phyloP scores from a whole-genome alignment of 2,329 filamentous ascomycete species.

The Penicillium hordei region DNA sequence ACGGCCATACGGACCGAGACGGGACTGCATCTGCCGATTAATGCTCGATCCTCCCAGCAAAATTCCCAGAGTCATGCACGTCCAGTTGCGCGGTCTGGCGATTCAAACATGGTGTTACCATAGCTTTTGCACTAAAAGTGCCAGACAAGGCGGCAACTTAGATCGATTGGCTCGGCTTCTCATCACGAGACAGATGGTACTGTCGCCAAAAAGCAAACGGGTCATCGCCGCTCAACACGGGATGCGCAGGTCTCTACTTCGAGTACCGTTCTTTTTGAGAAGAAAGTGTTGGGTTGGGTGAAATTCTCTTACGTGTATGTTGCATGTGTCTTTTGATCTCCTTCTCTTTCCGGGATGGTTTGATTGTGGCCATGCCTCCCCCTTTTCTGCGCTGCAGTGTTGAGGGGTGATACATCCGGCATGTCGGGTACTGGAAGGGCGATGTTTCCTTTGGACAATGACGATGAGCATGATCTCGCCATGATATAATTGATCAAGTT shows the following conservation, averaged over 20 bases:
- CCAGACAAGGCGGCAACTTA: conserved; percentile 1
- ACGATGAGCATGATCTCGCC: conserved; percentile 8
- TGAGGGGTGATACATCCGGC: conserved; percentile 7
- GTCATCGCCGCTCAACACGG: conserved; percentile 13
- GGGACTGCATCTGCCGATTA: conserved; percentile 19
- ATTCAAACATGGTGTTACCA: conserved; percentile 23
- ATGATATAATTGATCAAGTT: conserved; percentile 18
- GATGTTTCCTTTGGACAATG: conserved; percentile 4
- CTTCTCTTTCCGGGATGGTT: conserved; percentile 17
- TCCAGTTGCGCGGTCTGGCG: conserved; percentile 20
- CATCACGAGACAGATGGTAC: conserved; percentile 22
- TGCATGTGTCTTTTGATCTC: conserved; percentile 13
- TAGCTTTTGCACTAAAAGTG: conserved; percentile 17
- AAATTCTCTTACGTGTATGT: background rate
- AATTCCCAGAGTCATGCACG: conserved; percentile 21
- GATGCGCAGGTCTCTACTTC: conserved; percentile 2
- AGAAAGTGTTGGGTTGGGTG: background rate
- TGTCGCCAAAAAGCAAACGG: conserved; percentile 12
- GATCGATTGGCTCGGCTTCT: conserved; percentile 15
- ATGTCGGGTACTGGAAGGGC: conserved; percentile 22
- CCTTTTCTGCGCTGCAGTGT: conserved; percentile 7
- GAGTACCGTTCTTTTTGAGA: conserved; percentile 4
- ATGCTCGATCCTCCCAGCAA: conserved; percentile 15
- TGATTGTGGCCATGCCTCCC: conserved; percentile 11
- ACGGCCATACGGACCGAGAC: conserved; percentile 24